Evolutionary conservation across 2,329 filamentous ascomycete species (phyloP), one percentile per base, ranked within the genome.

Genomic region (Ascochyta clinopodiicola): DNA sequence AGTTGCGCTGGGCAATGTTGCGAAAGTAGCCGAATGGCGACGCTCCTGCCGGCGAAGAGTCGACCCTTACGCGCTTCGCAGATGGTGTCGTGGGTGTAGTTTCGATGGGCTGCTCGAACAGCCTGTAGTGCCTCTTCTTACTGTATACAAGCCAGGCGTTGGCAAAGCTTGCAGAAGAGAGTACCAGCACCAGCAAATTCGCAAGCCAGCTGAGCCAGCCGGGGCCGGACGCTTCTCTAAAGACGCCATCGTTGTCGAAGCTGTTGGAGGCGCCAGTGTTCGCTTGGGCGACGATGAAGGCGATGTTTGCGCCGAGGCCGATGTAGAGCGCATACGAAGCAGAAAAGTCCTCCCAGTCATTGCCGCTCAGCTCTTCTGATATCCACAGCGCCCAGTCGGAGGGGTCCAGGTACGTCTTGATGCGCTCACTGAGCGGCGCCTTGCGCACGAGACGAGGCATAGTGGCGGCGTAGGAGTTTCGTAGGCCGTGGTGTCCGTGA

Each of bases 331-430:
- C 90, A 74, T 91, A 89, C 32, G 87, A 79, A 63, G 90, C 88
- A 59, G 87, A 80, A 57, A 85, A 80, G 19, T 94, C 91, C 65
- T 97, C 91, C 87, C 92, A 96, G 67, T 96, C 91, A 70, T 89
- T 88, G 25, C 92, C 92, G 73, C 97, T 93, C 57, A 99, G 84
- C 77, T 96, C 91, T 74, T 98, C 94, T 0, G 91, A 96, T 2
- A 96, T 77, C 90, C 92, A 96, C 17, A 99, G 86, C 49, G 95
- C 79, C 70, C 94, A 90, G 77, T 99, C 95, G 79, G 90, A 88
- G 3, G 91, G 92, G 71, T 98, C 94, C 56, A 97, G 80, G 75
- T 87, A 87, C 52, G 90, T 83, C 72, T 87, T 86, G 74, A 98
- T 84, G 74, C 94, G 91, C 82, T 98, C 89, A 27, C 79, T 73